phyloP scores from a whole-genome alignment of 345 rosid genomes.

The Carallia brachiata region DNA sequence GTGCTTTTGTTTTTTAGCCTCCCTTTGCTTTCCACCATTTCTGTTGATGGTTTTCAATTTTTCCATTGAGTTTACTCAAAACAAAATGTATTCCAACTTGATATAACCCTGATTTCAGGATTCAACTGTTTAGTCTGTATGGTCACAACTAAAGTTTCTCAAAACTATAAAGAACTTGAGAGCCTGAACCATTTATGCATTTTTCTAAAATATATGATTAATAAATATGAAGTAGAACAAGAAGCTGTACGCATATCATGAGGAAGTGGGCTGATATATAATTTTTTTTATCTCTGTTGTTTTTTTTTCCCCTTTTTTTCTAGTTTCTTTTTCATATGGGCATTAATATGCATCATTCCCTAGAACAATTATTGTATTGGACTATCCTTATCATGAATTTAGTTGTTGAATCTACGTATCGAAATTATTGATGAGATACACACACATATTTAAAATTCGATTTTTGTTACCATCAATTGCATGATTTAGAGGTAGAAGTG shows the following conservation, averaged over 20 bases:
- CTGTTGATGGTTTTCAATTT: slow-evolving; percentile 13
- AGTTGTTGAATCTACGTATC: no score
- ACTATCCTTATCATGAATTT: no score
- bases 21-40: slow-evolving; percentile 19
- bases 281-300: neutral
- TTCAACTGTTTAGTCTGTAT: neutral
- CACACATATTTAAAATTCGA: no score
- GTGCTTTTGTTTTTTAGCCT: slow-evolving; percentile 15
- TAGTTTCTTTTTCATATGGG: no score
- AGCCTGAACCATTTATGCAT: no score
- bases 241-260: neutral
- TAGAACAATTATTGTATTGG: no score
- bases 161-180: no score
- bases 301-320: neutral
- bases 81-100: neutral
- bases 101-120: neutral
- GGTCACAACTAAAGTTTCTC: neutral
- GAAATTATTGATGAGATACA: no score
- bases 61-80: neutral
- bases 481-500: no score
- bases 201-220: no score
- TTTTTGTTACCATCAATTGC: no score
- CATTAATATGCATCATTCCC: no score
- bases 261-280: neutral
- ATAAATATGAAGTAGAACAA: neutral